Base-by-base conservation (phyloP, 306 rosid species). In the Dicorynia guianensis region DNA sequence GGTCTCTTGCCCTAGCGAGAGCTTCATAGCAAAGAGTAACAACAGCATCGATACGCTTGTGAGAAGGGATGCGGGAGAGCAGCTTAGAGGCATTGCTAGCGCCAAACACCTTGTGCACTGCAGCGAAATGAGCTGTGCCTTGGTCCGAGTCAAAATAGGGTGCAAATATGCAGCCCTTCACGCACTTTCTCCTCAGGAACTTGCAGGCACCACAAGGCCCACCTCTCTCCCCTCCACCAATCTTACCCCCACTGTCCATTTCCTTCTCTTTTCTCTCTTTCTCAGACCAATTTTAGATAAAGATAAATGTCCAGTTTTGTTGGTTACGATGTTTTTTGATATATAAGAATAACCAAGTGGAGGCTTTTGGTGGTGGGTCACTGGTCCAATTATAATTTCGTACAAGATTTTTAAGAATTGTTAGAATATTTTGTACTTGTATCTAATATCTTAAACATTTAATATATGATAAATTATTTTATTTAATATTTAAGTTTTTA, bases 181-280 rank as follows among this genome's bases (percentile, higher is more conserved):
- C 87, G 80, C 98, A 93, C 79, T 91, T 93, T 13, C 97, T 57
- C 58, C 98, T 69, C 7, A 93, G 83, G 67, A 88, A 91, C 83
- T 94, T 94, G 90, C 98, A 94, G 9, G 98, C 98, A 7, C 98
- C 98, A 71, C 98, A 94, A 13, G 98, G 98, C 20, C 97, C 97
- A n/a, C 77, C 78, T 54, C 82, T 69, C 11, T 30, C 57, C 15
- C 75, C 40, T 33, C 81, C 83, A 42, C 54, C 75, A 60, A 12
- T 71, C 60, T 76, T 76, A 7, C 72, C 73, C 11, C 69, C 83
- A 81, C 50, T 50, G 33, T 80, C 72, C 82, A 81, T 87, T 78
- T 56, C 70, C 12, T 33, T 48, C 44, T 10, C 10, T 58, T 67
- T 19, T 20, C 68, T 53, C 39, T 71, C 17, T 38, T n/a, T 15